Percentiles rank a stretch among this genome's conserved stretches.
Evolutionary conservation across 2,329 filamentous ascomycete species (phyloP).

Genomic region (Tolypocladium paradoxum): DNA sequence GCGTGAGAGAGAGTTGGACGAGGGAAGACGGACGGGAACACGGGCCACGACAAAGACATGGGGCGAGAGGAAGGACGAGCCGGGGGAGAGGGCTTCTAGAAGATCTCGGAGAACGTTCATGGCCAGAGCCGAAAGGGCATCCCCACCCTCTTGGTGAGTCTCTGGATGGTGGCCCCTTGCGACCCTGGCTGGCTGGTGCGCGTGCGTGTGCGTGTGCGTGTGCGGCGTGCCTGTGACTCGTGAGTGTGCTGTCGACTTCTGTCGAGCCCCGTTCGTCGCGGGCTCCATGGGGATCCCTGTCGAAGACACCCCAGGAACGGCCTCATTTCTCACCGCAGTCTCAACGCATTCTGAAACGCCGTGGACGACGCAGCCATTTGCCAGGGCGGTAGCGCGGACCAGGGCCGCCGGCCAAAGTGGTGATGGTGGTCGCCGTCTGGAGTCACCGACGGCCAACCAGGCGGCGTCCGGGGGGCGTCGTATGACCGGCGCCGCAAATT

Average conservation of each 20-base stretch:
- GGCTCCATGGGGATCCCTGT: conserved; percentile 5
- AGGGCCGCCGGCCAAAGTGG: neutral
- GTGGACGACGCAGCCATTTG: conserved; percentile 3
- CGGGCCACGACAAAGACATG: conserved; percentile 2
- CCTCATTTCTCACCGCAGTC: conserved; percentile 15
- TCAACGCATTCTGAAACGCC: conserved; percentile 17
- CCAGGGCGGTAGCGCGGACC: neutral
- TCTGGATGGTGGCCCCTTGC: too few relatives aligned
- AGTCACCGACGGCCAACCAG: conserved; percentile 8
- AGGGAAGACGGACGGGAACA: neutral
- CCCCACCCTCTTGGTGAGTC: neutral
- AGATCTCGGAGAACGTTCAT: conserved; percentile 16
- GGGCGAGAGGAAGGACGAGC: conserved; percentile 3
- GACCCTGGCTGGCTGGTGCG: too few relatives aligned
- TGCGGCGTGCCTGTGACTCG: too few relatives aligned
- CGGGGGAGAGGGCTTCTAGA: conserved; percentile 16
- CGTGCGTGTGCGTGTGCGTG: too few relatives aligned
- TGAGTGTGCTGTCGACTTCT: neutral
- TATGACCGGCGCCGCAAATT: conserved; percentile 5
- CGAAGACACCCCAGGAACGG: conserved; percentile 13
- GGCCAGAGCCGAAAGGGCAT: neutral
- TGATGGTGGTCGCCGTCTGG: conserved; percentile 4
- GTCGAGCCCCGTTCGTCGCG: neutral
- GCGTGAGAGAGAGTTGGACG: neutral
- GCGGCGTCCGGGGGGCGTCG: conserved; percentile 3